Conservation (phyloP, 306 rosid genomes). For the Glycine tomentella region DNA sequence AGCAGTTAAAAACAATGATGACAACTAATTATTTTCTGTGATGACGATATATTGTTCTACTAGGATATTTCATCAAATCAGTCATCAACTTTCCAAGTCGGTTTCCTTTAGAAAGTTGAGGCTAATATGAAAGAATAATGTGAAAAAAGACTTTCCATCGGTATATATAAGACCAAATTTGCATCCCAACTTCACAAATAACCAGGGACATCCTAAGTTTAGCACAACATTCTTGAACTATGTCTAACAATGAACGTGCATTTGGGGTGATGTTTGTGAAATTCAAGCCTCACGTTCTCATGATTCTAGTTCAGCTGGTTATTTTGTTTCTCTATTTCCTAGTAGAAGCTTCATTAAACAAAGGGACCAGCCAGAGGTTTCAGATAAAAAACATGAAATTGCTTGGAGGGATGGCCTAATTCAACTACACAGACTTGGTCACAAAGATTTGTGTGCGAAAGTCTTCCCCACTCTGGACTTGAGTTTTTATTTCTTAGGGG, state of each 20-base stretch:
- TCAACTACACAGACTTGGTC: too few relatives aligned
- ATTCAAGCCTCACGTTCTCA: slow-evolving; percentile 53
- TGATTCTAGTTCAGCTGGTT: slow-evolving; percentile 48
- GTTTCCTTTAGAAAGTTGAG: slow-evolving; percentile 11
- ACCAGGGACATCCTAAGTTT: slow-evolving; percentile 1
- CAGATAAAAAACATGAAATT: too few relatives aligned
- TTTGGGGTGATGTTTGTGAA: slow-evolving; percentile 37
- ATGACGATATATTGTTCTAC: background rate
- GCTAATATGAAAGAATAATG: slow-evolving; percentile 20
- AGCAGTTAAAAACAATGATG: background rate
- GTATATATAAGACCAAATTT: slow-evolving; percentile 4
- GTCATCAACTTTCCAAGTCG: slow-evolving; percentile 14
- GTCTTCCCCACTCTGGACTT: too few relatives aligned
- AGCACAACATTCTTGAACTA: slow-evolving; percentile 37
- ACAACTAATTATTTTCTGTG: background rate
- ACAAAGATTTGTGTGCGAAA: too few relatives aligned
- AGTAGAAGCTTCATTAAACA: slow-evolving; percentile 49
- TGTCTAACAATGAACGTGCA: slow-evolving; percentile 33
- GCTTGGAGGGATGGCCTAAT: too few relatives aligned
- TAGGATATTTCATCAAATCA: background rate
- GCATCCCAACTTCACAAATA: slow-evolving; percentile 34
- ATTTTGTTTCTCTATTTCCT: slow-evolving; percentile 50
- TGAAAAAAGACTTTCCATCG: background rate
- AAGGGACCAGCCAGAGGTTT: too few relatives aligned
- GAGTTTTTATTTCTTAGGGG: too few relatives aligned